Conservation (phyloP, 345 rosid genomes). For the Microthlaspi erraticum region DNA sequence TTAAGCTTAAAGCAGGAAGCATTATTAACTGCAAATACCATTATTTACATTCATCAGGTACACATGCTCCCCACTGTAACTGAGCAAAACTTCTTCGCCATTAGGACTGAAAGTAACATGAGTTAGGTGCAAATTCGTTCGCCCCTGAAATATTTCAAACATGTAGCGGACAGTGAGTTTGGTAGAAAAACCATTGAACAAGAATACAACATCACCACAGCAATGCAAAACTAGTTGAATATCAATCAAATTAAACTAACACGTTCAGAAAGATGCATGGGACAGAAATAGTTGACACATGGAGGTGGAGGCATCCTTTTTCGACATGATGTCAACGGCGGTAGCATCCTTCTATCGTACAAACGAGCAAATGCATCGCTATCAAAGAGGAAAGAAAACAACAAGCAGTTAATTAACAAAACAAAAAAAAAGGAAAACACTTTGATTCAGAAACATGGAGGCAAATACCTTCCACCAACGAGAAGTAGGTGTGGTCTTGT, state of each 20-base stretch:
- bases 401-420: conserved; percentile 16
- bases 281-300: conserved; percentile 96
- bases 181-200: background rate
- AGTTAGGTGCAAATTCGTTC: conserved; percentile 78
- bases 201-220: conserved; percentile 16
- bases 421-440: conserved; percentile 3
- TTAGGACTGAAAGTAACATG: conserved; percentile 95
- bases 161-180: conserved; percentile 25
- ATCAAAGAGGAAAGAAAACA: conserved; percentile 46
- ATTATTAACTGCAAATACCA: conserved; percentile 57
- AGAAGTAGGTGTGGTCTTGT: conserved; percentile 92
- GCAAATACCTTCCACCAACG: conserved; percentile 88
- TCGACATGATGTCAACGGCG: conserved; percentile 70
- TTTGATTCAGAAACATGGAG: conserved; percentile 19
- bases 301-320: conserved; percentile 77
- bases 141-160: conserved; percentile 56
- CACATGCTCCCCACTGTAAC: conserved; percentile 95
- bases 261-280: conserved; percentile 96
- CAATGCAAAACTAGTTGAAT: conserved; percentile 20
- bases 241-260: conserved; percentile 56
- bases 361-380: conserved; percentile 99
- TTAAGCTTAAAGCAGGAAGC: conserved; percentile 34
- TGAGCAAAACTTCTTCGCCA: conserved; percentile 93
- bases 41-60: conserved; percentile 79
- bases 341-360: conserved; percentile 98